These are phyloP conservation scores for Xylariaceae sp. DNA, from an alignment of 2,329 filamentous ascomycete genomes.

Conservation along the genomic window DNA sequence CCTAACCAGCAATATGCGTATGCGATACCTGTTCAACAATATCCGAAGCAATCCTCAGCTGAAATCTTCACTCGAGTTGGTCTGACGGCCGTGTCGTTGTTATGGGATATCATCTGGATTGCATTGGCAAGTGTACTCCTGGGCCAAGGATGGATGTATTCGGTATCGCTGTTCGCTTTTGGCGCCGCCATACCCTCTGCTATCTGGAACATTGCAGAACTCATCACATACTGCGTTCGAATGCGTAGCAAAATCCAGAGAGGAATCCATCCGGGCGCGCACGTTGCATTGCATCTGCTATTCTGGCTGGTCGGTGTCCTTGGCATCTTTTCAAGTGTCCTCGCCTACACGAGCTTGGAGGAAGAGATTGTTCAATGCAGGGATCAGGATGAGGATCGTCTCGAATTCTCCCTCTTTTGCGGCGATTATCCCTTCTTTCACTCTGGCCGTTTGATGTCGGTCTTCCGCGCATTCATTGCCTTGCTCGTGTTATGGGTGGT, in stretches of 20 bases:
- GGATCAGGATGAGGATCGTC: background rate
- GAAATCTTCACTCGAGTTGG: constrained; percentile 25
- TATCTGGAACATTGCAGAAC: constrained; percentile 29
- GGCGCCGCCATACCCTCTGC: constrained; percentile 25
- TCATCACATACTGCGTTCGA: constrained; percentile 28
- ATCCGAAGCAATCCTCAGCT: constrained; percentile 24
- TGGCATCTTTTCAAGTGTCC: constrained; percentile 20
- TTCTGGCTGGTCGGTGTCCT: constrained; percentile 28
- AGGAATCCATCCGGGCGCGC: constrained; percentile 32
- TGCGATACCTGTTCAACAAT: constrained; percentile 21
- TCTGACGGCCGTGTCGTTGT: constrained; percentile 22
- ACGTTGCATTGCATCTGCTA: constrained; percentile 28
- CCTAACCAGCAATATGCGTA: constrained; percentile 21
- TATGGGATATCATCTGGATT: constrained; percentile 25
- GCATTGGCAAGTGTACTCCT: constrained; percentile 24
- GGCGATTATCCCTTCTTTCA: constrained; percentile 3
- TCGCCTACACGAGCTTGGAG: constrained; percentile 3
- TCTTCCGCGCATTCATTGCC: constrained; percentile 54
- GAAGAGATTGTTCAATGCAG: constrained; percentile 5
- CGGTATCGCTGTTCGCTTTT: constrained; percentile 19
- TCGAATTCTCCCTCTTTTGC: constrained; percentile 14
- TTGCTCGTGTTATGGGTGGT: constrained; percentile 72
- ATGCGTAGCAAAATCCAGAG: constrained; percentile 23
- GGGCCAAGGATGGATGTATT: constrained; percentile 3
- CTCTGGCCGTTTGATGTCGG: constrained; percentile 21